Percentiles rank a stretch among this genome's conserved stretches.
phyloP scores from a whole-genome alignment of 192 early-diverging fungal genomes.

The Mycoemilia scoparia region DNA sequence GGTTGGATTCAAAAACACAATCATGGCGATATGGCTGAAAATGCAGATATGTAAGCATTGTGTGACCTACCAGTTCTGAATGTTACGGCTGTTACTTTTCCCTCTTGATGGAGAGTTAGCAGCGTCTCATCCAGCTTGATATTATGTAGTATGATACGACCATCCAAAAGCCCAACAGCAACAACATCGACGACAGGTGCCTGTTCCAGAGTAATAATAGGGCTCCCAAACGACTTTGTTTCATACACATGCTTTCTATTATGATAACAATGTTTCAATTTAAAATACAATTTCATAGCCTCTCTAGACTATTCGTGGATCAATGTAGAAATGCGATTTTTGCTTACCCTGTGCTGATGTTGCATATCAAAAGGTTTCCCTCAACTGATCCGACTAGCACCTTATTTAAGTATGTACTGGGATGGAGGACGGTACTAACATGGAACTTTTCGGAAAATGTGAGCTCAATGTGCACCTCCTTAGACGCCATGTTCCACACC shows the following conservation, averaged over 20 bases:
- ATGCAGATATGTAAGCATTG: slow-evolving; percentile 4
- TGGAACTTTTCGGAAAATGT: slow-evolving; percentile 51
- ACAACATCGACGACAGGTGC: slow-evolving; percentile 86
- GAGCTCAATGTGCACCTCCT: slow-evolving; percentile 52
- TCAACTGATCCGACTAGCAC: slow-evolving; percentile 69
- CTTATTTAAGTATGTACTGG: slow-evolving; percentile 96
- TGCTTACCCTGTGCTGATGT: slow-evolving; percentile 57
- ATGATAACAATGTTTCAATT: too few species aligned
- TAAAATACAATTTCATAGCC: not conserved
- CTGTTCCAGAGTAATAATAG: slow-evolving; percentile 65
- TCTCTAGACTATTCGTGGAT: slow-evolving; percentile 7
- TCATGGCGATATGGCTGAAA: too few species aligned
- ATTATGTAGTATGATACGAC: slow-evolving; percentile 69
- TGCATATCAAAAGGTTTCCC: slow-evolving; percentile 88
- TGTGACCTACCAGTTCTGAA: slow-evolving; percentile 89
- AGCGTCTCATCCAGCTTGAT: slow-evolving; percentile 62
- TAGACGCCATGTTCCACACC: slow-evolving; percentile 54
- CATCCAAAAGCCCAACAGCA: slow-evolving; percentile 80
- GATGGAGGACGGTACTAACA: slow-evolving; percentile 65
- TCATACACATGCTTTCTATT: slow-evolving; percentile 59
- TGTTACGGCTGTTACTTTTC: slow-evolving; percentile 70
- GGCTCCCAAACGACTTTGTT: slow-evolving; percentile 51
- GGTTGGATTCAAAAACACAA: not conserved
- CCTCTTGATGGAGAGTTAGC: slow-evolving; percentile 64
- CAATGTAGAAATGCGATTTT: slow-evolving; percentile 3